These are phyloP conservation scores for Thielaviopsis punctulata DNA, from an alignment of 2,329 filamentous ascomycete genomes.

Conservation along the genomic window DNA sequence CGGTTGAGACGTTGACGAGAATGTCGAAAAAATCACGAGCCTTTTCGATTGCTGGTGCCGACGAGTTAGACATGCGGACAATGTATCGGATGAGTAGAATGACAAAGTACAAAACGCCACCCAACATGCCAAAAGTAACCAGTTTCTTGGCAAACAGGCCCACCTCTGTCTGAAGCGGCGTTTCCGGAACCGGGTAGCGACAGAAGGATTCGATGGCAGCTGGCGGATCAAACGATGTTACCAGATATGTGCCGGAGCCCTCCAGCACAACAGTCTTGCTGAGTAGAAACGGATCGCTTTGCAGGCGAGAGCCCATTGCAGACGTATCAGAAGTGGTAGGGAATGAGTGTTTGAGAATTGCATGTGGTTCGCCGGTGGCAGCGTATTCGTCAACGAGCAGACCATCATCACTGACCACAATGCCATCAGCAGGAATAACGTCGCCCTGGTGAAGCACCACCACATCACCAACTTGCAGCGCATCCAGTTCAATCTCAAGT, in stretches of 20 bases:
- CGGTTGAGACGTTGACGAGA: constrained; percentile 28
- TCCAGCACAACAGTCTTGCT: constrained; percentile 64
- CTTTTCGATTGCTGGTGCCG: constrained; percentile 25
- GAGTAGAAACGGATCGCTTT: constrained; percentile 60
- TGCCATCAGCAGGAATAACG: constrained; percentile 54
- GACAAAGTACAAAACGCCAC: constrained; percentile 26
- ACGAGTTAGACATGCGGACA: constrained; percentile 16
- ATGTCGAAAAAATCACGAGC: constrained; percentile 34
- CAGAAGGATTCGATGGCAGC: constrained; percentile 41
- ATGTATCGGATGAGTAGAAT: constrained; percentile 26
- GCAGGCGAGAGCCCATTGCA: background rate
- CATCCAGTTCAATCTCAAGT: constrained; percentile 50
- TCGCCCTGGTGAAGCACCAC: constrained; percentile 58
- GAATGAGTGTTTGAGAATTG: constrained; percentile 41
- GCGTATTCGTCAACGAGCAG: constrained; percentile 51
- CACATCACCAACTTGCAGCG: constrained; percentile 58
- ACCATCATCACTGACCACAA: constrained; percentile 49
- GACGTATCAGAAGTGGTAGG: background rate
- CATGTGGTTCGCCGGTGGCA: constrained; percentile 58
- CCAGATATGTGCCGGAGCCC: constrained; percentile 58
- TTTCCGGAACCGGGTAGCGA: constrained; percentile 59
- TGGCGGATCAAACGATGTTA: constrained; percentile 56
- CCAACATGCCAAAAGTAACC: constrained; percentile 24
- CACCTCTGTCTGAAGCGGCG: constrained; percentile 60
- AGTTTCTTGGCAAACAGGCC: constrained; percentile 66